Conservation (phyloP, 805 yeast species). For the Wickerhamiella bombiphila region DNA sequence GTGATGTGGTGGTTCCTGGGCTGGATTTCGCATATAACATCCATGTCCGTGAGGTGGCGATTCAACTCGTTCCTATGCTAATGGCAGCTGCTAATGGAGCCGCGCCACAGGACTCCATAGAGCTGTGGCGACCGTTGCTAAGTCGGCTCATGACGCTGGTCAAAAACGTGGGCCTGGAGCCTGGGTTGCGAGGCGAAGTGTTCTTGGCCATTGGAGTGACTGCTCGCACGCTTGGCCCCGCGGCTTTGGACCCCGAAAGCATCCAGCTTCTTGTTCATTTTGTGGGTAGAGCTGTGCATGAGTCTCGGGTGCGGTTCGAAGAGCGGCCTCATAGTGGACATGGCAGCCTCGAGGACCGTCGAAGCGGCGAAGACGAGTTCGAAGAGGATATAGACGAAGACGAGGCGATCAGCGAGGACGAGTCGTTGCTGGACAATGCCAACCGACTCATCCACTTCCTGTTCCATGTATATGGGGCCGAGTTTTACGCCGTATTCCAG, state of each 20-base stretch:
- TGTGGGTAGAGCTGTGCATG: constrained; percentile 42
- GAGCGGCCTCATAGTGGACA: constrained; percentile 20
- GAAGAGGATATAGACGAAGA: constrained; percentile 75
- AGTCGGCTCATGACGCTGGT: constrained; percentile 54
- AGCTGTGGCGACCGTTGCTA: constrained; percentile 58
- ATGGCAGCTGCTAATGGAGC: constrained; percentile 45
- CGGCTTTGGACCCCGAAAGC: constrained; percentile 34
- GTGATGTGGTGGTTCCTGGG: constrained; percentile 73
- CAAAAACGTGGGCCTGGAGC: constrained; percentile 56
- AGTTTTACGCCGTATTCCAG: constrained; percentile 8
- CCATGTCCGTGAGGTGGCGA: constrained; percentile 86
- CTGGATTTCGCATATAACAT: constrained; percentile 84
- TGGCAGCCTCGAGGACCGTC: constrained; percentile 17
- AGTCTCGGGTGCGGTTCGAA: constrained; percentile 57
- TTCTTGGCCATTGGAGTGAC: constrained; percentile 58
- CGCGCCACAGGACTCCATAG: constrained; percentile 39
- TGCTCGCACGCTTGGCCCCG: constrained; percentile 51
- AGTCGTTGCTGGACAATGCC: constrained; percentile 75
- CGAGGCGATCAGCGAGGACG: constrained; percentile 76
- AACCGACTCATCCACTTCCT: constrained; percentile 58
- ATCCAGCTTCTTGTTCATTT: constrained; percentile 44
- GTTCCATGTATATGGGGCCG: constrained; percentile 45
- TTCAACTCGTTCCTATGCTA: constrained; percentile 66
- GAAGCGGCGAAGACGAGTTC: constrained; percentile 43
- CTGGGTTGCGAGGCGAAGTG: constrained; percentile 66